Evolutionary conservation across 495 filamentous ascomycete species (phyloP).

Genomic region (Alectoria sarmentosa): DNA sequence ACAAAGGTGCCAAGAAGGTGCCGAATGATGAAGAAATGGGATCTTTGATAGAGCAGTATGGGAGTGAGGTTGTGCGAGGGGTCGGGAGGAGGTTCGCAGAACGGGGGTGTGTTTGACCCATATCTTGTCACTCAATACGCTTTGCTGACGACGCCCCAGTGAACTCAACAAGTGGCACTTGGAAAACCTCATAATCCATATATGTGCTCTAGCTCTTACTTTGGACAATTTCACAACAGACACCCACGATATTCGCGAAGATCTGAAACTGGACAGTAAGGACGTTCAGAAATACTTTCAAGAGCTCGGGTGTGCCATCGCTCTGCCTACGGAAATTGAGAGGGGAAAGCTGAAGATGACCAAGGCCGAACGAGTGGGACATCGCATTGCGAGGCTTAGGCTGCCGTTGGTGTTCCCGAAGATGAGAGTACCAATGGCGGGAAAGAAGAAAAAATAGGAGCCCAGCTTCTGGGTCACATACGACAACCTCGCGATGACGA

Average conservation of each 20-base stretch:
- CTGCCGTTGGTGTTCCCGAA: conserved; percentile 81
- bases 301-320: conserved; percentile 66
- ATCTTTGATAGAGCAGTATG: conserved; percentile 40
- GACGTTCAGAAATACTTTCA: conserved; percentile 44
- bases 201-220: conserved; percentile 59
- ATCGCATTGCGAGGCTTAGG: conserved; percentile 60
- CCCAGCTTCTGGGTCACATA: neutral
- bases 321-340: conserved; percentile 39
- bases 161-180: conserved; percentile 53
- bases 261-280: conserved; percentile 66
- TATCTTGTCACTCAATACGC: neutral
- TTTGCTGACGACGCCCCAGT: neutral
- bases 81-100: conserved; percentile 65
- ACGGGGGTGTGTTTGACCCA: conserved; percentile 23
- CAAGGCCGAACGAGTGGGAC: conserved; percentile 53
- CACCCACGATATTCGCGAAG: conserved; percentile 64
- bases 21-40: conserved; percentile 43
- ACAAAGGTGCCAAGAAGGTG: conserved; percentile 25
- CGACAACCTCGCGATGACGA: neutral
- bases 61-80: conserved; percentile 58
- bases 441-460: conserved; percentile 8
- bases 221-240: conserved; percentile 76
- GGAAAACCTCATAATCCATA: conserved; percentile 59
- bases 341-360: conserved; percentile 39
- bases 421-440: conserved; percentile 28